These are phyloP conservation scores for Gracilaria vermiculophylla DNA, from an alignment of 23 red algal species.

Conservation along the genomic window DNA sequence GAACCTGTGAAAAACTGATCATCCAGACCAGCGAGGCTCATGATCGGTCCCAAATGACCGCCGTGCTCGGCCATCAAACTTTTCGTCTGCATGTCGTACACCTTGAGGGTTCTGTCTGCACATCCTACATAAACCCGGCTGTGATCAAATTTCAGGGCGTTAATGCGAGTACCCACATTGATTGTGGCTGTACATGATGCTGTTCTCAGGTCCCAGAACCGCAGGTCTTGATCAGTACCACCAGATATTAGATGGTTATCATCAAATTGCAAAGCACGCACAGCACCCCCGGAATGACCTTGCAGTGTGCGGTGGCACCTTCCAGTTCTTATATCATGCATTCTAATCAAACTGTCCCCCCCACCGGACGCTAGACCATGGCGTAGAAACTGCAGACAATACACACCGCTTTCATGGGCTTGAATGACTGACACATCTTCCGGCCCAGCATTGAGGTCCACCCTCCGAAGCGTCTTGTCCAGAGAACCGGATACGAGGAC, in stretches of 20 bases:
- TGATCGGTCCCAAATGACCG: constrained; percentile 59
- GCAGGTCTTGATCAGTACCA: constrained; percentile 58
- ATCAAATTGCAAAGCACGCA: constrained; percentile 67
- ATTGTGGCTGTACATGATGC: constrained; percentile 45
- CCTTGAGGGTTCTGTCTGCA: constrained; percentile 51
- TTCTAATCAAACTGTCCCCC: constrained; percentile 71
- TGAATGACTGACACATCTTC: constrained; percentile 59
- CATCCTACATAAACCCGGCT: constrained; percentile 56
- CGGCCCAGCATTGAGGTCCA: constrained; percentile 48
- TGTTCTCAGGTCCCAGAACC: constrained; percentile 73
- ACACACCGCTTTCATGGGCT: constrained; percentile 68
- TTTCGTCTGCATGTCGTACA: constrained; percentile 34
- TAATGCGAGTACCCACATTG: constrained; percentile 56
- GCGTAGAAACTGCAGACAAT: constrained; percentile 76
- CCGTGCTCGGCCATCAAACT: constrained; percentile 57
- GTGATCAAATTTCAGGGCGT: constrained; percentile 58
- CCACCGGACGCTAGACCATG: constrained; percentile 81
- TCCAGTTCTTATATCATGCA: constrained; percentile 84
- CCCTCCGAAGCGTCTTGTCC: constrained; percentile 60
- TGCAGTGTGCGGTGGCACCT: constrained; percentile 77
- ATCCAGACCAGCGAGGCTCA: constrained; percentile 39
- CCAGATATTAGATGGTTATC: constrained; percentile 64
- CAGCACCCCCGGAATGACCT: constrained; percentile 66
- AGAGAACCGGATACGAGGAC: constrained; percentile 69
- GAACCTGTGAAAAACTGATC: constrained; percentile 71